Base-by-base conservation (phyloP, 208 protist species). In the Kentomonas sorsogonicus region DNA sequence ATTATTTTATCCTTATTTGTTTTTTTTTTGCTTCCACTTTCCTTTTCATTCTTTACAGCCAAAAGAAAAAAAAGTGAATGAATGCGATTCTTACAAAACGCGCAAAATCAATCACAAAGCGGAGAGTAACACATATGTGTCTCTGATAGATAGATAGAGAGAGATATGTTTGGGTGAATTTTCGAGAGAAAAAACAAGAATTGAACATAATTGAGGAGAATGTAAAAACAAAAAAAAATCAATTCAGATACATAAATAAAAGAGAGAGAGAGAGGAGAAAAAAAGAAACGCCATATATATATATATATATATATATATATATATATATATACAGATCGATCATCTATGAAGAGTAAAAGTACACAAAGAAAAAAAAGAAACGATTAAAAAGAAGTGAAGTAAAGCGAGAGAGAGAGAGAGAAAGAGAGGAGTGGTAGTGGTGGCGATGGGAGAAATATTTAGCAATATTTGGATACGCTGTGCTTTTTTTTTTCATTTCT, bases 361-460 rank as follows among this genome's bases (percentile, higher is more conserved):
- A n/a, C 20, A 30, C 10, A 23, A n/a, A n/a, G n/a, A n/a, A n/a
- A n/a, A n/a, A n/a, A 43, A 52, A 30, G 26, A 1, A 62, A 16
- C 18, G 56, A 53, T 15, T 41, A 25, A 62, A 53, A 33, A 33
- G 23, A 33, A 52, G 25, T 4, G 56, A 41, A 13, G 25, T 18
- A 48, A 52, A 50, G 48, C 5, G 33, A 64, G 22, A 70, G 34
- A 31, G 48, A 54, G 50, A 59, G 39, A 56, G 45, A 64, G 30
- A 70, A 64, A 66, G 26, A 55, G n/a, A n/a, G n/a, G 34, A 39
- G 6, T 39, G 6, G 13, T 16, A 45, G 22, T n/a, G 40, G 10
- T 45, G 10, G 40, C 40, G 7, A 33, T 41, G 3, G 46, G 9
- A n/a, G n/a, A 52, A 22, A 33, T 43, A 41, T 40, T 22, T 20